Conservation (phyloP, 768 basidiomycete species). For the Leccinum arenicola region DNA sequence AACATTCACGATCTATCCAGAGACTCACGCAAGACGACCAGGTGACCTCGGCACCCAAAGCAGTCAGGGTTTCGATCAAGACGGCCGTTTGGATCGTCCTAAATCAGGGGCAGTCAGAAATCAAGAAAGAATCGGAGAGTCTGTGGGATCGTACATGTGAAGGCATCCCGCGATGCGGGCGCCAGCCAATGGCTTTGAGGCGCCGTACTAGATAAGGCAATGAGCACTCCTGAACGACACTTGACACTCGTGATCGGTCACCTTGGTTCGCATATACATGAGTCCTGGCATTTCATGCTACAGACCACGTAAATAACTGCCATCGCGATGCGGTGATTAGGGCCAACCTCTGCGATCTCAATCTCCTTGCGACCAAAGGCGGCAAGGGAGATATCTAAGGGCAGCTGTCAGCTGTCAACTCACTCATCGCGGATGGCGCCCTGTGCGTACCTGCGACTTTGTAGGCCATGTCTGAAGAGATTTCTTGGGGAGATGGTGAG, state of each 20-base stretch:
- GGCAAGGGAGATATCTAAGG: slow-evolving; percentile 87
- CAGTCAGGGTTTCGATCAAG: slow-evolving; percentile 95
- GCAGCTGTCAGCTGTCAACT: slow-evolving; percentile 2
- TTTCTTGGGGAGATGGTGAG: slow-evolving; percentile 20
- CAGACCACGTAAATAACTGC: slow-evolving; percentile 8
- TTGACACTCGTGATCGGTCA: slow-evolving; percentile 26
- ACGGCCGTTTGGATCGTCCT: slow-evolving; percentile 99
- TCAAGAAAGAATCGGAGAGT: not conserved
- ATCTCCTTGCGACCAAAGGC: slow-evolving; percentile 99
- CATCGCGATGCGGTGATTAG: slow-evolving; percentile 14
- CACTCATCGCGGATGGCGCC: not conserved
- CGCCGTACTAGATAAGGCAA: slow-evolving; percentile 56
- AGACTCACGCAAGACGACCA: slow-evolving; percentile 94
- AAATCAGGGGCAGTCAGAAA: slow-evolving; percentile 8
- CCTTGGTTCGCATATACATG: slow-evolving; percentile 90
- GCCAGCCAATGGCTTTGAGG: slow-evolving; percentile 83
- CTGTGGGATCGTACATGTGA: slow-evolving; percentile 70
- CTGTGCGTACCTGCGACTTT: slow-evolving; percentile 76
- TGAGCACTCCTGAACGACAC: slow-evolving; percentile 13
- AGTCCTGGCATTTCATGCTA: slow-evolving; percentile 95
- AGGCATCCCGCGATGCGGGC: slow-evolving; percentile 97
- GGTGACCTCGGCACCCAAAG: slow-evolving; percentile 94
- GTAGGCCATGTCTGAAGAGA: slow-evolving; percentile 60
- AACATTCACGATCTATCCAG: not conserved
- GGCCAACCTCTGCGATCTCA: slow-evolving; percentile 90